Conservation (phyloP, 1,284 basidiomycete species). For the Malassezia globosa region DNA sequence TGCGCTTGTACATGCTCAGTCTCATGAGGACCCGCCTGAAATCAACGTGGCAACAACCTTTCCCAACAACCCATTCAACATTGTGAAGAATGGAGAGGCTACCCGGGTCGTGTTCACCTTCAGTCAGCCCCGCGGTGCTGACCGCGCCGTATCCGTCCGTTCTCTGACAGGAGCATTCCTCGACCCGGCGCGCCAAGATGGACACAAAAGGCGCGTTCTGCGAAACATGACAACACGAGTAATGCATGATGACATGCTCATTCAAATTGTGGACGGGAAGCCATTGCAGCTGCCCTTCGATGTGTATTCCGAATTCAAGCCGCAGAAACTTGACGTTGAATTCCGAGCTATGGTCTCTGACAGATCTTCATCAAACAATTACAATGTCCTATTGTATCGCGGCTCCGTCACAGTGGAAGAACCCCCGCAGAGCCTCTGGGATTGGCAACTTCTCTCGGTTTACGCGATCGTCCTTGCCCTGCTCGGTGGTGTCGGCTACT, state of each 20-base stretch:
- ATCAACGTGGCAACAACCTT: constrained; percentile 39
- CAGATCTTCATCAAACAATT: constrained; percentile 36
- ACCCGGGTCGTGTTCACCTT: constrained; percentile 43
- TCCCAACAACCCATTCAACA: constrained; percentile 39
- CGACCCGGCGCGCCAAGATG: constrained; percentile 36
- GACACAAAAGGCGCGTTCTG: constrained; percentile 34
- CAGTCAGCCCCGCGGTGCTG: constrained; percentile 28
- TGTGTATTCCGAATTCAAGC: constrained; percentile 45
- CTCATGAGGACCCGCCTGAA: constrained; percentile 32
- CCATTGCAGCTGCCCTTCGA: constrained; percentile 40
- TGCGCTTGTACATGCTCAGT: constrained; percentile 22
- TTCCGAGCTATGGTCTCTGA: constrained; percentile 35
- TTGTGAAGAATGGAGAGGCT: constrained; percentile 42
- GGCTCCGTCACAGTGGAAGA: constrained; percentile 40
- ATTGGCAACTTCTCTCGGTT: constrained; percentile 37
- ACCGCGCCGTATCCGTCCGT: constrained; percentile 34
- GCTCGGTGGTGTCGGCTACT: constrained; percentile 22
- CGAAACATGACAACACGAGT: constrained; percentile 44
- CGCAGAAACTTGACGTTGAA: constrained; percentile 37
- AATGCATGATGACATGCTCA: constrained; percentile 34
- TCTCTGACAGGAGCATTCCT: constrained; percentile 43
- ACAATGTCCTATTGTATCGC: constrained; percentile 35
- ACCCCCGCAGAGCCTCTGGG: constrained; percentile 39
- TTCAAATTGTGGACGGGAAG: constrained; percentile 21
- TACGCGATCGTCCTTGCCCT: constrained; percentile 25